These are phyloP conservation scores for Cicer bijugum DNA, from an alignment of 306 rosid genomes.

Conservation along the genomic window DNA sequence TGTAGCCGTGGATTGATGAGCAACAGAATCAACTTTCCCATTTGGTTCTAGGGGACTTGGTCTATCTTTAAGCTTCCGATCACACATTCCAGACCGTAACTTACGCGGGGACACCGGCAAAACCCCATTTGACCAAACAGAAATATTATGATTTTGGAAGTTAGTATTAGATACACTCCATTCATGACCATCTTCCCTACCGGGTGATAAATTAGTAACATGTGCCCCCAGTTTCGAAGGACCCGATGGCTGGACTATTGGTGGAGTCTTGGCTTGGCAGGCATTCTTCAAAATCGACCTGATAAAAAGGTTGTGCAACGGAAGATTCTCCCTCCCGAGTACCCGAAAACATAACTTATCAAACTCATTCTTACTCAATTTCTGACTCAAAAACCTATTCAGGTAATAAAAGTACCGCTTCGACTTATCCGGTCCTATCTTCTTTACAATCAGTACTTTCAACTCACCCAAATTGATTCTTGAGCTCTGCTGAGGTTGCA, in stretches of 20 bases:
- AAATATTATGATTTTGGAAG: slow-evolving; percentile 59
- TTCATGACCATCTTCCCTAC: slow-evolving; percentile 74
- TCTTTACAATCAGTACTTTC: slow-evolving; percentile 79
- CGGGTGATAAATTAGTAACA: slow-evolving; percentile 60
- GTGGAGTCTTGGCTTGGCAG: slow-evolving; percentile 82
- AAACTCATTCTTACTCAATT: slow-evolving; percentile 81
- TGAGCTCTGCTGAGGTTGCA: slow-evolving; percentile 86
- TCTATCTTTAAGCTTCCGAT: slow-evolving; percentile 84
- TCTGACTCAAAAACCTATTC: slow-evolving; percentile 77
- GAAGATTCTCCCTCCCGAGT: slow-evolving; percentile 83
- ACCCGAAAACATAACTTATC: slow-evolving; percentile 70
- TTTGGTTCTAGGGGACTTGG: slow-evolving; percentile 94
- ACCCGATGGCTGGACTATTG: slow-evolving; percentile 54
- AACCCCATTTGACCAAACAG: slow-evolving; percentile 85
- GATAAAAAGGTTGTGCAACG: slow-evolving; percentile 79
- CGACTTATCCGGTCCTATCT: slow-evolving; percentile 73
- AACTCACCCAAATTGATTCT: slow-evolving; percentile 92
- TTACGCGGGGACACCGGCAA: slow-evolving; percentile 76
- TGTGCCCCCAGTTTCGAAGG: slow-evolving; percentile 58
- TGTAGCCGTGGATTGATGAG: slow-evolving; percentile 56
- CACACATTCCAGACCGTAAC: slow-evolving; percentile 71
- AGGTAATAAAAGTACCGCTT: slow-evolving; percentile 73
- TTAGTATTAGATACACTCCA: slow-evolving; percentile 51
- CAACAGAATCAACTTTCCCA: slow-evolving; percentile 70
- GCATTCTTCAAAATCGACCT: slow-evolving; percentile 87